Percentiles rank a stretch among this genome's conserved stretches.
Conservation (phyloP, 495 filamentous ascomycete species). For the Neurospora tetraspora region DNA sequence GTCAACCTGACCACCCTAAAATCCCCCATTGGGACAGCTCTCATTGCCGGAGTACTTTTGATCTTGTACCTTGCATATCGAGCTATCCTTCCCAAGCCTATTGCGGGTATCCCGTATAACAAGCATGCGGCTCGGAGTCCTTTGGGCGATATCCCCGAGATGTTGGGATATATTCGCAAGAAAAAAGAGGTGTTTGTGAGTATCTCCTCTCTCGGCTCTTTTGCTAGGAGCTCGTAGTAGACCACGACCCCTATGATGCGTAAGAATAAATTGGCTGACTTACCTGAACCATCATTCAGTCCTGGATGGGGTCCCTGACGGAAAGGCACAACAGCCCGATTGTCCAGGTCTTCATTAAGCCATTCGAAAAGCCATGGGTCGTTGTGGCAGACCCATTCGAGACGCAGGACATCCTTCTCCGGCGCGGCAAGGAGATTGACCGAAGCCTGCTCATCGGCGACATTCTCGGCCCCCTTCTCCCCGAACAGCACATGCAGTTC, state of each 20-base stretch:
- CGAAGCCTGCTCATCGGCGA: constrained; percentile 15
- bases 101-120: constrained; percentile 33
- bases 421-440: constrained; percentile 33
- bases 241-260: not conserved
- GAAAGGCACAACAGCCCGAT: constrained; percentile 24
- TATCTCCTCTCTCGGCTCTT: not conserved
- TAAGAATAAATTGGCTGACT: not conserved
- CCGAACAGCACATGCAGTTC: constrained; percentile 23
- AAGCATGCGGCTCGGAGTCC: constrained; percentile 13
- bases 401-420: constrained; percentile 29
- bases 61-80: constrained; percentile 8
- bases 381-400: constrained; percentile 32
- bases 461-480: constrained; percentile 19
- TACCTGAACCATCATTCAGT: constrained; percentile 2
- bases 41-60: not conserved
- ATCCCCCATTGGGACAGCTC: not conserved
- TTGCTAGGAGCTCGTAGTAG: not conserved
- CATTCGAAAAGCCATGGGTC: constrained; percentile 25
- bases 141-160: constrained; percentile 25
- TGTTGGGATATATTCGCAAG: constrained; percentile 14
- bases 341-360: constrained; percentile 29
- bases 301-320: constrained; percentile 17
- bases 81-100: constrained; percentile 17
- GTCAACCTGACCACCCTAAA: not conserved
- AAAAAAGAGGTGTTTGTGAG: constrained; percentile 16